Percentiles rank a stretch among this genome's conserved stretches.
These are phyloP conservation scores for Adansonia digitata DNA, from an alignment of 345 rosid species.

Conservation along the genomic window DNA sequence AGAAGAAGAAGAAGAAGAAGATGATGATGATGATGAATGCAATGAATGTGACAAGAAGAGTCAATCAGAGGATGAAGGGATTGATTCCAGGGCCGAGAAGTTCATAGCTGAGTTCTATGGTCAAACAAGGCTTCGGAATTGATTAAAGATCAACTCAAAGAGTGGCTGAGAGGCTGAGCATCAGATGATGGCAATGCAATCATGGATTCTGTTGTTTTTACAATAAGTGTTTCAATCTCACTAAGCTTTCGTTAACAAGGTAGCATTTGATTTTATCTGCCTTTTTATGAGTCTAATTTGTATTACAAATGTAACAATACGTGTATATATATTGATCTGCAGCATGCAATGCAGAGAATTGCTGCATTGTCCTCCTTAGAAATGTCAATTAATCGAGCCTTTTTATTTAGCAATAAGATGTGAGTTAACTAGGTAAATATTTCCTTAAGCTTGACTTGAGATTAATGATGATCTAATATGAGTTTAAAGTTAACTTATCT, in stretches of 20 bases:
- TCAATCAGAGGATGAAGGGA: neutral
- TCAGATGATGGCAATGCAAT: too few relatives aligned
- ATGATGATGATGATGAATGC: neutral
- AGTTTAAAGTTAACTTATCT: neutral
- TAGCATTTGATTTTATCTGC: neutral
- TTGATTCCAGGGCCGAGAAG: slow-evolving; percentile 5
- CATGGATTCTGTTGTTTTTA: neutral
- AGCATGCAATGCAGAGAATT: neutral
- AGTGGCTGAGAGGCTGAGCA: too few relatives aligned
- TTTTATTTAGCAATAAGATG: neutral
- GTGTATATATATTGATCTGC: neutral
- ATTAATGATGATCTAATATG: neutral
- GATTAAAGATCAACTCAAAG: neutral
- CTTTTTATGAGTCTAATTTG: neutral
- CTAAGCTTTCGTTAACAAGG: neutral
- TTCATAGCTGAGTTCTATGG: slow-evolving; percentile 10
- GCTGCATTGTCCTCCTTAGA: neutral
- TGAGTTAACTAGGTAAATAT: neutral
- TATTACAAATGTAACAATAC: too few relatives aligned
- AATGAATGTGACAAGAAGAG: neutral
- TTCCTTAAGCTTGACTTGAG: neutral
- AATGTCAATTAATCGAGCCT: neutral
- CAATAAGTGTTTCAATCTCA: neutral
- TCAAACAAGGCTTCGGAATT: neutral
- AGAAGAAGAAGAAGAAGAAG: neutral